A percentile compares a stretch with the other conserved stretches of the same genome.
phyloP scores from a whole-genome alignment of 1,284 basidiomycete species.

The Pseudozyma tsukubaensis region DNA sequence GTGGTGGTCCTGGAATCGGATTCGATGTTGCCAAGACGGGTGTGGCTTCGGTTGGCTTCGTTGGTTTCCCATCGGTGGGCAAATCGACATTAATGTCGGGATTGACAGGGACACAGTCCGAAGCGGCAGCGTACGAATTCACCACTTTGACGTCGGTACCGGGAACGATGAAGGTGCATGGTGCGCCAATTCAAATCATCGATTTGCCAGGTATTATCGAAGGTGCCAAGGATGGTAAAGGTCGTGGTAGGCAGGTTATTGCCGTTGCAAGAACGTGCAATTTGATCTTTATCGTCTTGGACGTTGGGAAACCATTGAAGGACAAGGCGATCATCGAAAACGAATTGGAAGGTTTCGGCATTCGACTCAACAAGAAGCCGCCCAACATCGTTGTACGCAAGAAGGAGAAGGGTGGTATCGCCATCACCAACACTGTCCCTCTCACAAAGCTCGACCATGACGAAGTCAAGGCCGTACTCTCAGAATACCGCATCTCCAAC shows the following conservation, averaged over 20 bases:
- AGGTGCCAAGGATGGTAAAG: conserved; percentile 97
- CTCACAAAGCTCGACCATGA: conserved; percentile 96
- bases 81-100: conserved; percentile 96
- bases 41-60: conserved; percentile 85
- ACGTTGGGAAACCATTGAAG: conserved; percentile 92
- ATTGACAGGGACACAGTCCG: conserved; percentile 95
- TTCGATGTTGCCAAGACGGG: conserved; percentile 98
- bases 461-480: conserved; percentile 94
- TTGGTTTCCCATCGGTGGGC: conserved; percentile 70
- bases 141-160: conserved; percentile 83
- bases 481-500: conserved; percentile 89
- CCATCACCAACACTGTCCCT: conserved; percentile 75
- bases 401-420: conserved; percentile 88
- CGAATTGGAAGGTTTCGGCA: conserved; percentile 96
- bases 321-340: conserved; percentile 91
- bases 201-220: conserved; percentile 93
- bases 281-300: conserved; percentile 97
- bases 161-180: conserved; percentile 87
- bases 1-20: conserved; percentile 74
- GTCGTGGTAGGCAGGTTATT: conserved; percentile 93
- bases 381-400: conserved; percentile 83
- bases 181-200: conserved; percentile 82
- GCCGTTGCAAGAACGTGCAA: conserved; percentile 98
- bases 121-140: conserved; percentile 98
- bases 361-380: conserved; percentile 93